phyloP scores from a whole-genome alignment of 306 rosid species.

The Myrica gale region DNA sequence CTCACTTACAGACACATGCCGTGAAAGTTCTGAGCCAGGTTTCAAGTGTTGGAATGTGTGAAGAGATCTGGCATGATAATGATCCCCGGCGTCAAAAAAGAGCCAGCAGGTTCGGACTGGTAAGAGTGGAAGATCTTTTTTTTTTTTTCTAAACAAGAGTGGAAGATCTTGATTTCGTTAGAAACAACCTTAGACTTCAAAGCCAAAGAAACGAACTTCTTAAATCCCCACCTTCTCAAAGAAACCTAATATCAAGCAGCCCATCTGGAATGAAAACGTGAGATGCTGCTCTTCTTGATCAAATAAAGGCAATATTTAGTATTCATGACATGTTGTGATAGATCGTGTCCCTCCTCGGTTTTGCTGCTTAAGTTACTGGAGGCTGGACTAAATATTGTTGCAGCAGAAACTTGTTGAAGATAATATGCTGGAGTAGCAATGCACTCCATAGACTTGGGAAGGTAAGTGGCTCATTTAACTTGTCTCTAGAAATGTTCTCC shows the following conservation, averaged over 20 bases:
- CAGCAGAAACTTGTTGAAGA: slow-evolving; percentile 11
- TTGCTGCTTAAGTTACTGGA: slow-evolving; percentile 4
- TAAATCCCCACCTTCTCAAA: neutral
- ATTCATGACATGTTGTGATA: slow-evolving; percentile 27
- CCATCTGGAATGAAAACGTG: slow-evolving; percentile 24
- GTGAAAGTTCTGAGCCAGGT: slow-evolving; percentile 57
- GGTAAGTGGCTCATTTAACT: neutral
- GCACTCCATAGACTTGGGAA: neutral
- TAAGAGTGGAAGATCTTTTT: slow-evolving; percentile 46
- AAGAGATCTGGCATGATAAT: slow-evolving; percentile 41
- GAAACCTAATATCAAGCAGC: slow-evolving; percentile 4
- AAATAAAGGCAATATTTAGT: slow-evolving; percentile 24
- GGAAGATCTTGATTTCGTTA: slow-evolving; percentile 47
- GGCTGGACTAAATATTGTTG: neutral
- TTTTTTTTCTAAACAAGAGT: too few relatives aligned
- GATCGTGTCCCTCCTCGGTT: neutral
- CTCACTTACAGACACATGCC: slow-evolving; percentile 49
- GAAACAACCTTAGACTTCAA: slow-evolving; percentile 53
- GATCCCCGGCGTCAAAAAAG: slow-evolving; percentile 32
- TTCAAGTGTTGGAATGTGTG: slow-evolving; percentile 51
- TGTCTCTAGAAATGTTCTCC: neutral
- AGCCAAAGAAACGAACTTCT: slow-evolving; percentile 34
- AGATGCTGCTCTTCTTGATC: slow-evolving; percentile 26
- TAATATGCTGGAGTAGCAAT: slow-evolving; percentile 2
- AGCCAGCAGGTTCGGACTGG: slow-evolving; percentile 29